These are phyloP conservation scores for Heliocybe sulcata DNA, from an alignment of 1,284 basidiomycete species.

Conservation along the genomic window DNA sequence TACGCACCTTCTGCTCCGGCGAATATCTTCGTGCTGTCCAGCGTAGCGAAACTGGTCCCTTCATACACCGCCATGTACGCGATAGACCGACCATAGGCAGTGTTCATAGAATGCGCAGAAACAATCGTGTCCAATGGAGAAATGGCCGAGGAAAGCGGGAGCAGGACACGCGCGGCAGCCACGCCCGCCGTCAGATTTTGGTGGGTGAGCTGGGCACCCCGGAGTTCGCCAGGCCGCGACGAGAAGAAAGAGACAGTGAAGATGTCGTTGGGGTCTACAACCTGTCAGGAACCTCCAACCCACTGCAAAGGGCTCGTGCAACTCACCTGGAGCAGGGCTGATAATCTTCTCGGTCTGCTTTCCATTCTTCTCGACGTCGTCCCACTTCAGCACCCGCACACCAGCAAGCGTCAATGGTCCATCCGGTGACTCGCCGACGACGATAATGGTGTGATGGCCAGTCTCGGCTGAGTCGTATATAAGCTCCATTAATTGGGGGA, in stretches of 20 bases:
- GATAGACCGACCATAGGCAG: slow-evolving; percentile 64
- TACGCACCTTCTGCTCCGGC: slow-evolving; percentile 33
- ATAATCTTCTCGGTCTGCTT: slow-evolving; percentile 36
- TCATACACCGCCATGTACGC: slow-evolving; percentile 73
- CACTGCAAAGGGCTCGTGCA: background rate
- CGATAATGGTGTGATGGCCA: slow-evolving; percentile 45
- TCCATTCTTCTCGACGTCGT: slow-evolving; percentile 60
- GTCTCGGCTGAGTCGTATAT: slow-evolving; percentile 51
- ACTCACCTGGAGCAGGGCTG: slow-evolving; percentile 42
- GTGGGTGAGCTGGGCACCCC: slow-evolving; percentile 63
- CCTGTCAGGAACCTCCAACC: background rate
- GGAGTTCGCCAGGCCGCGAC: slow-evolving; percentile 40
- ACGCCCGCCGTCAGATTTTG: slow-evolving; percentile 76
- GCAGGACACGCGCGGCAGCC: slow-evolving; percentile 57
- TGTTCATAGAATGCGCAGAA: slow-evolving; percentile 64
- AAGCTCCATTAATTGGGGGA: slow-evolving; percentile 58
- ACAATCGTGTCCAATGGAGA: slow-evolving; percentile 65
- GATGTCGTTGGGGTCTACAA: slow-evolving; percentile 48
- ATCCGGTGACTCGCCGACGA: slow-evolving; percentile 48
- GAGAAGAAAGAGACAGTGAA: slow-evolving; percentile 64
- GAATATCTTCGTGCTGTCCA: slow-evolving; percentile 48
- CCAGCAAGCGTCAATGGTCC: slow-evolving; percentile 34
- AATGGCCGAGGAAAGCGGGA: slow-evolving; percentile 55
- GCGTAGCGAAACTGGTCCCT: slow-evolving; percentile 61
- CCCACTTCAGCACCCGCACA: slow-evolving; percentile 50